Evolutionary conservation across 805 yeast species (phyloP).

Genomic region (Zygosaccharomyces kombuchaensis): DNA sequence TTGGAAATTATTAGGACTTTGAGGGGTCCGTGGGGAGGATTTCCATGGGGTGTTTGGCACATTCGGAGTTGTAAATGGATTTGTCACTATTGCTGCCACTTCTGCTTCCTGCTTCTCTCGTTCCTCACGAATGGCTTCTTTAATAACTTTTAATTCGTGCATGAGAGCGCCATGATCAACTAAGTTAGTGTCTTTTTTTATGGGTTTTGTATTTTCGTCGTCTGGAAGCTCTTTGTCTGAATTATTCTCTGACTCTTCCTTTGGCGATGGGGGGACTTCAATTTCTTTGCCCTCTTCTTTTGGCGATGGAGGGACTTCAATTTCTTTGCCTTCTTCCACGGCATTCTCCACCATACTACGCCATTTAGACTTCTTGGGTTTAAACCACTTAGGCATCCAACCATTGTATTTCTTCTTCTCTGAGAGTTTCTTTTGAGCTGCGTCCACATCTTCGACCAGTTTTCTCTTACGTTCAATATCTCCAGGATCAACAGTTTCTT

Average conservation of each 20-base stretch:
- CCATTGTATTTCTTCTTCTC: slow-evolving; percentile 37
- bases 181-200: slow-evolving; percentile 23
- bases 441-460: slow-evolving; percentile 79
- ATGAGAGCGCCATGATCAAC: slow-evolving; percentile 31
- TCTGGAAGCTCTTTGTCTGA: neutral
- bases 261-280: slow-evolving; percentile 15
- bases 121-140: slow-evolving; percentile 25
- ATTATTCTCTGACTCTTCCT: slow-evolving; percentile 13
- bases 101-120: slow-evolving; percentile 5
- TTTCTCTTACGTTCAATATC: slow-evolving; percentile 77
- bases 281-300: slow-evolving; percentile 25
- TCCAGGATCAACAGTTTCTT: slow-evolving; percentile 85
- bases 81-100: neutral
- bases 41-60: neutral
- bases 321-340: slow-evolving; percentile 28
- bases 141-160: slow-evolving; percentile 25
- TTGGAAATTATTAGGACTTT: slow-evolving; percentile 24
- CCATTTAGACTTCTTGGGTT: slow-evolving; percentile 57
- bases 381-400: slow-evolving; percentile 45
- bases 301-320: slow-evolving; percentile 16
- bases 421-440: slow-evolving; percentile 62
- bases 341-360: slow-evolving; percentile 54
- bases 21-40: slow-evolving; percentile 5
- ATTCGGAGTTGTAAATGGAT: neutral
- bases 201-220: slow-evolving; percentile 7